Percentiles rank a stretch among this genome's conserved stretches.
phyloP scores from a whole-genome alignment of 2,329 filamentous ascomycete species.

The Fusarium illudens region DNA sequence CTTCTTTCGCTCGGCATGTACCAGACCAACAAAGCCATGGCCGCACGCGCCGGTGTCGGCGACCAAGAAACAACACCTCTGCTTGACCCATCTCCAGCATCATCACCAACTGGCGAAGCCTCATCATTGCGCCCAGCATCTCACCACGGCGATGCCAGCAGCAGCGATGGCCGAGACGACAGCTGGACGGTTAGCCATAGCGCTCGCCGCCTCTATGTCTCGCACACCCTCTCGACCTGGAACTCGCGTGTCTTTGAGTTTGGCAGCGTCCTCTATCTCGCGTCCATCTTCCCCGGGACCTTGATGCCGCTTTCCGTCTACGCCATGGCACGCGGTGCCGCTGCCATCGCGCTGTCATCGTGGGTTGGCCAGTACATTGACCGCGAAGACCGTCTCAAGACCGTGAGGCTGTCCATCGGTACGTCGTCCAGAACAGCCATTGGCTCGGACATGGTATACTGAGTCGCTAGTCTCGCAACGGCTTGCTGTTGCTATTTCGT shows the following conservation, averaged over 20 bases:
- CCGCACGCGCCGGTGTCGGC: constrained; percentile 16
- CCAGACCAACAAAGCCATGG: constrained; percentile 13
- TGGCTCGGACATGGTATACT: neutral
- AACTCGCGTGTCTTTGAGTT: constrained; percentile 73
- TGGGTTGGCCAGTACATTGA: constrained; percentile 69
- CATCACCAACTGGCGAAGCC: neutral
- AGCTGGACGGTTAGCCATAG: constrained; percentile 31
- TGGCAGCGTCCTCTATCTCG: constrained; percentile 66
- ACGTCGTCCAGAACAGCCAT: neutral
- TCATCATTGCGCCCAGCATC: constrained; percentile 1
- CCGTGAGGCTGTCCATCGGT: constrained; percentile 61
- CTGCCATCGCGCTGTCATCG: constrained; percentile 67
- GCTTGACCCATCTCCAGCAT: constrained; percentile 6
- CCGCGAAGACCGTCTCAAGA: constrained; percentile 56
- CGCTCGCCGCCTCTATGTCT: constrained; percentile 59
- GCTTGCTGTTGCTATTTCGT: constrained; percentile 57
- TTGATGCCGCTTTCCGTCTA: constrained; percentile 75
- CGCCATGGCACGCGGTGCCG: constrained; percentile 66
- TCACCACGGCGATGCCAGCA: neutral
- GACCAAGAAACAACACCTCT: constrained; percentile 23
- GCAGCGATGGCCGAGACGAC: neutral
- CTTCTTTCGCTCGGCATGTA: neutral
- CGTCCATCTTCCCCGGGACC: constrained; percentile 64
- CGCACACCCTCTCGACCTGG: constrained; percentile 70
- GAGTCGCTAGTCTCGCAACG: constrained; percentile 48